These are phyloP conservation scores for Boletus reticuloceps DNA, from an alignment of 768 basidiomycete species.

Conservation along the genomic window DNA sequence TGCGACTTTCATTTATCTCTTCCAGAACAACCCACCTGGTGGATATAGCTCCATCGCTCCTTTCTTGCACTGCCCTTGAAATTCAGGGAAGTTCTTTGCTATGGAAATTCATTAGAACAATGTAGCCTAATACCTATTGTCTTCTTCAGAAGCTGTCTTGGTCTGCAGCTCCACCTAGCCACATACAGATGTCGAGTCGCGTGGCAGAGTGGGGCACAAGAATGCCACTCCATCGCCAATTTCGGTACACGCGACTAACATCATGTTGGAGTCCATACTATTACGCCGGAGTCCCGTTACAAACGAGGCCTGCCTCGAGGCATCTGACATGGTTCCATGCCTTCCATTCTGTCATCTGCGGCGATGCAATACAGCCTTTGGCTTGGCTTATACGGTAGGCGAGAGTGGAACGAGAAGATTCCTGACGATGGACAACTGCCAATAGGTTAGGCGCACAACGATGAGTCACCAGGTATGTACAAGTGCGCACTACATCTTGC, in stretches of 20 bases:
- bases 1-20: not conserved
- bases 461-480: slow-evolving; percentile 6
- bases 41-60: slow-evolving; percentile 5
- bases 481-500: not conserved
- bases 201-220: no score
- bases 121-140: not conserved
- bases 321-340: slow-evolving; percentile 19
- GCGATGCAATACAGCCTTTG: slow-evolving; percentile 6
- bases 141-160: no score
- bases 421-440: not conserved
- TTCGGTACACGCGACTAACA: slow-evolving; percentile 11
- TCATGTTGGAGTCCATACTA: slow-evolving; percentile 5
- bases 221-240: not conserved
- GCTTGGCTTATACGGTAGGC: not conserved
- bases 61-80: slow-evolving; percentile 11
- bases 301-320: slow-evolving; percentile 32
- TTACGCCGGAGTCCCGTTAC: slow-evolving; percentile 6
- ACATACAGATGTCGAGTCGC: not conserved
- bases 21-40: not conserved
- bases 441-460: not conserved
- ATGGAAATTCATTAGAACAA: slow-evolving; percentile 1
- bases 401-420: not conserved
- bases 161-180: not conserved
- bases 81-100: not conserved
- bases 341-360: slow-evolving; percentile 13